Evolutionary conservation across 768 basidiomycete species (phyloP).

Genomic region (Pleurotus sapidus): DNA sequence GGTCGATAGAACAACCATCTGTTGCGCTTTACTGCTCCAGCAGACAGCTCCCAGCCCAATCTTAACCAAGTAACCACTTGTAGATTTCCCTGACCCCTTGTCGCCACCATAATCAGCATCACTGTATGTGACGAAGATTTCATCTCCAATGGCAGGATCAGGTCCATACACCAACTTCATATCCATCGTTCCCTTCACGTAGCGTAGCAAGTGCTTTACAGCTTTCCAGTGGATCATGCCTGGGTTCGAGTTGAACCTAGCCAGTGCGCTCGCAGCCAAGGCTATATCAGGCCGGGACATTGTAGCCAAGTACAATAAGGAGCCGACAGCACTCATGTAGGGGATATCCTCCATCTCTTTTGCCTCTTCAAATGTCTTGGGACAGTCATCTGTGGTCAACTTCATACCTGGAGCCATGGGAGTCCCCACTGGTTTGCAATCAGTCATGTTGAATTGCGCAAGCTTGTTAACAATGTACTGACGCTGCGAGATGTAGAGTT

Average conservation of each 20-base stretch:
- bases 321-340: slow-evolving; percentile 26
- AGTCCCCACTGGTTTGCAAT: slow-evolving; percentile 26
- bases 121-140: no score
- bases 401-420: slow-evolving; percentile 24
- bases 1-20: no score
- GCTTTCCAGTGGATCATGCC: slow-evolving; percentile 31
- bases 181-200: slow-evolving; percentile 31
- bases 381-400: slow-evolving; percentile 17
- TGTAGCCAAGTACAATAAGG: slow-evolving; percentile 13
- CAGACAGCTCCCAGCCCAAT: no score
- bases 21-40: no score
- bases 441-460: slow-evolving; percentile 20
- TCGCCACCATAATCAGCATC: no score
- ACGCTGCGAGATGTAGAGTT: slow-evolving; percentile 22
- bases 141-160: neutral
- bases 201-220: slow-evolving; percentile 30
- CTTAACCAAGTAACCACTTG: no score
- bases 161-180: slow-evolving; percentile 17
- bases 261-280: no score
- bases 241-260: slow-evolving; percentile 20
- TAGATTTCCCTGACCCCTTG: no score
- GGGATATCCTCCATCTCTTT: slow-evolving; percentile 21
- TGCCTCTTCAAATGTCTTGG: slow-evolving; percentile 17
- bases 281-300: no score
- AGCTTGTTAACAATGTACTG: slow-evolving; percentile 24